Evolutionary conservation across 2,329 filamentous ascomycete species (phyloP).

Genomic region (Cladosporium cucumerinum): DNA sequence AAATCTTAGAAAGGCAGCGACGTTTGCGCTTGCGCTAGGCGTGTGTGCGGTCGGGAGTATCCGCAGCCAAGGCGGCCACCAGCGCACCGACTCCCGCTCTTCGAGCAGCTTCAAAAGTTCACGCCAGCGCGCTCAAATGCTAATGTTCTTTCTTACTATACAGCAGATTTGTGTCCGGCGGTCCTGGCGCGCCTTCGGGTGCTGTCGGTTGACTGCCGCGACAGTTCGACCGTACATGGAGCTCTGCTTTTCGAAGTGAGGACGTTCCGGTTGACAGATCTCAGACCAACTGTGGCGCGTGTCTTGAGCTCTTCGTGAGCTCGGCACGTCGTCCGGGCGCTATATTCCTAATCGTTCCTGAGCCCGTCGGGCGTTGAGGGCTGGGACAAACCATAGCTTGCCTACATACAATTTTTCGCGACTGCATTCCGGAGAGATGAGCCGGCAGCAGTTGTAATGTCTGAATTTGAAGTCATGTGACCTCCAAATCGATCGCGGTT

Average conservation of each 20-base stretch:
- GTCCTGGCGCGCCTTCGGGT: conserved; percentile 59
- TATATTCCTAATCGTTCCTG: conserved; percentile 88
- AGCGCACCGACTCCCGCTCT: not conserved
- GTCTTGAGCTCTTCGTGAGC: conserved; percentile 60
- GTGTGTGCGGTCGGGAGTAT: not conserved
- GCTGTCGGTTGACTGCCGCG: conserved; percentile 72
- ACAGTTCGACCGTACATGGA: conserved; percentile 85
- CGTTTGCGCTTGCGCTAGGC: conserved; percentile 8
- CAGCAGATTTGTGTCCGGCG: conserved; percentile 80
- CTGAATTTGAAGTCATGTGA: not conserved
- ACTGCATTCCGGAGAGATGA: conserved; percentile 3
- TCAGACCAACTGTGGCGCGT: conserved; percentile 63
- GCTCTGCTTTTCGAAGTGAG: conserved; percentile 64
- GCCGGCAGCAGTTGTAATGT: not conserved
- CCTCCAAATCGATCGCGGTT: not conserved
- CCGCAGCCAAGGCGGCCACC: not conserved
- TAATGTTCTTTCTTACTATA: conserved; percentile 38
- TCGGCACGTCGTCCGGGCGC: conserved; percentile 62
- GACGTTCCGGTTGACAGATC: conserved; percentile 94
- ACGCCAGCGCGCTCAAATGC: not conserved
- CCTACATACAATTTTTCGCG: conserved; percentile 31
- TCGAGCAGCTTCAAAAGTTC: conserved; percentile 13
- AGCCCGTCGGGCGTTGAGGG: conserved; percentile 88
- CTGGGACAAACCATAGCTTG: conserved; percentile 81
- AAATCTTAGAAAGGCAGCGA: not conserved